Percentiles rank a stretch among this genome's conserved stretches.
Evolutionary conservation across 306 rosid species (phyloP).

Genomic region (Abrus precatorius): DNA sequence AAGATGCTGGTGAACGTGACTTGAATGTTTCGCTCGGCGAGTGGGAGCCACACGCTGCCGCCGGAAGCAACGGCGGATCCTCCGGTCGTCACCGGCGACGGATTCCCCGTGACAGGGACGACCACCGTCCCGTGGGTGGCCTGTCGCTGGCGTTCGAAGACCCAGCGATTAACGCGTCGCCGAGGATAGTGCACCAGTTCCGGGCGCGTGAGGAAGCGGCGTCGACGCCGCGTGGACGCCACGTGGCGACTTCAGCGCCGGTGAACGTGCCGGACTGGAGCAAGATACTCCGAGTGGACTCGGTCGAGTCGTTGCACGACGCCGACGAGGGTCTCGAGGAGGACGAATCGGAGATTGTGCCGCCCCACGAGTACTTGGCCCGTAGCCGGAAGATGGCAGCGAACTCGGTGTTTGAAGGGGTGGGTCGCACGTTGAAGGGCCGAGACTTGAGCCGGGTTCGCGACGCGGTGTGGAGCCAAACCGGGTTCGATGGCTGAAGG

Average conservation of each 20-base stretch:
- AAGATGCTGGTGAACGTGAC: constrained; percentile 39
- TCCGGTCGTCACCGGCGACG: constrained; percentile 47
- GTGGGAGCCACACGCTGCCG: constrained; percentile 44
- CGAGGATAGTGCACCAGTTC: constrained; percentile 82
- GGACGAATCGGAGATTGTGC: constrained; percentile 74
- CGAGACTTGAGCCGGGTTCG: constrained; percentile 96
- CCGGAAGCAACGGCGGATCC: constrained; percentile 44
- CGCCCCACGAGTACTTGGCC: constrained; percentile 96
- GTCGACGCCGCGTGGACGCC: constrained; percentile 55
- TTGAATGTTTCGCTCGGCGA: constrained; percentile 44
- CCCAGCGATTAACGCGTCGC: constrained; percentile 46
- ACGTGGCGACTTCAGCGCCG: constrained; percentile 81
- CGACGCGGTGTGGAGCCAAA: constrained; percentile 95
- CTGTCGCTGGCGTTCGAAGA: constrained; percentile 79
- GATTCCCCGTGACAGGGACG: constrained; percentile 51
- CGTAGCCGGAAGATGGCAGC: constrained; percentile 75
- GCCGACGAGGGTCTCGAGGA: constrained; percentile 54
- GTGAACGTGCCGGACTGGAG: constrained; percentile 99
- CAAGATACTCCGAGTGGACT: constrained; percentile 89
- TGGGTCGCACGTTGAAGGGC: constrained; percentile 93
- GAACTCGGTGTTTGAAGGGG: constrained; percentile 91
- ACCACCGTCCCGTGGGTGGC: constrained; percentile 60
- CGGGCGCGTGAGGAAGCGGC: constrained; percentile 60
- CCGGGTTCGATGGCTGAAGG: constrained; percentile 86
- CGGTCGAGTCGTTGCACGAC: constrained; percentile 76